phyloP scores from a whole-genome alignment of 345 rosid species.

The Sisymbrium altissimum region DNA sequence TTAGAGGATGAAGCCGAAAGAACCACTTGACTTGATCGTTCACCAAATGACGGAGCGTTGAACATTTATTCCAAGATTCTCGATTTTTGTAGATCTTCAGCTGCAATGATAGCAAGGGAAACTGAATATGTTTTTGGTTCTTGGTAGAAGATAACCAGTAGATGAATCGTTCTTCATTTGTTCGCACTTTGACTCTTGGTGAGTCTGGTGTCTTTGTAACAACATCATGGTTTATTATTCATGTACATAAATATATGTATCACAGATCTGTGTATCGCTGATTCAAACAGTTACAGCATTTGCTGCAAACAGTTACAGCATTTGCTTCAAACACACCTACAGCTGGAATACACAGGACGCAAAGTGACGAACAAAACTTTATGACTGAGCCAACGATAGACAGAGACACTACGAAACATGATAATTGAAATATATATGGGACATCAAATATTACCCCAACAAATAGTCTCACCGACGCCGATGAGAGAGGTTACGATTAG shows the following conservation, averaged over 20 bases:
- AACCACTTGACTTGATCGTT: neutral
- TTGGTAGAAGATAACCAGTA: neutral
- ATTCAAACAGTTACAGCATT: neutral
- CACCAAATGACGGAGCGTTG: neutral
- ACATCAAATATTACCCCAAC: neutral
- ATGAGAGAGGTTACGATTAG: neutral
- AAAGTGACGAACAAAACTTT: neutral
- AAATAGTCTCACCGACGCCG: slow-evolving; percentile 5
- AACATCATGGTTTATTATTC: neutral
- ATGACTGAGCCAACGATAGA: neutral
- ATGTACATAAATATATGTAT: neutral
- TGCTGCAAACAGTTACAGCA: neutral
- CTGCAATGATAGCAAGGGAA: neutral
- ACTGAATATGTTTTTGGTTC: neutral
- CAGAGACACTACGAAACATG: neutral
- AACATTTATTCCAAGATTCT: neutral
- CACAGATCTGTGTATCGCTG: neutral
- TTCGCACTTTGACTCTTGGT: neutral
- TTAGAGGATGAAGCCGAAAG: neutral
- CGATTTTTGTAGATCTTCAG: neutral
- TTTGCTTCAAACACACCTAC: neutral
- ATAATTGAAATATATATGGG: neutral
- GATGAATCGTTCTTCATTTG: neutral
- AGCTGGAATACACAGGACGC: neutral
- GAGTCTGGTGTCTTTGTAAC: neutral